Percentiles rank a stretch among this genome's conserved stretches.
phyloP scores from a whole-genome alignment of 192 early-diverging fungal species.

The Backusella tarrabulga region DNA sequence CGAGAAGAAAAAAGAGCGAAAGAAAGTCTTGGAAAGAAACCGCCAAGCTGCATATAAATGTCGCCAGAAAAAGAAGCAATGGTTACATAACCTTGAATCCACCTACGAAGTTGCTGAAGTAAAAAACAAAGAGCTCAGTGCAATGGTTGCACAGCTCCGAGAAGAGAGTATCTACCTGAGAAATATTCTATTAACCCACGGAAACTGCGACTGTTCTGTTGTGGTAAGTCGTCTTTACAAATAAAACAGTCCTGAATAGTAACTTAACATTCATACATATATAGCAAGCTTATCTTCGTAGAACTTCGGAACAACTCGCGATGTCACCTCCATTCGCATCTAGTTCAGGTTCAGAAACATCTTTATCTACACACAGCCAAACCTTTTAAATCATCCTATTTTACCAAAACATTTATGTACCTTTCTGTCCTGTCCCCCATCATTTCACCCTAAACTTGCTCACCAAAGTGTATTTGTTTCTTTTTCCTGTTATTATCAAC shows the following conservation, averaged over 20 bases:
- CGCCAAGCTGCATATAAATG: slow-evolving; percentile 31
- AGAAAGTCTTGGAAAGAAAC: slow-evolving; percentile 23
- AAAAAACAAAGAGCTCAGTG: slow-evolving; percentile 26
- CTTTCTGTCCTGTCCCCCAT: not conserved
- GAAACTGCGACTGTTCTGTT: slow-evolving; percentile 29
- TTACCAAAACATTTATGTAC: not conserved
- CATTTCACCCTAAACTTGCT: not conserved
- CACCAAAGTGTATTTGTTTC: not conserved
- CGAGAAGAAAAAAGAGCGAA: slow-evolving; percentile 15
- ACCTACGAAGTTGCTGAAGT: slow-evolving; percentile 18
- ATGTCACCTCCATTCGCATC: not conserved
- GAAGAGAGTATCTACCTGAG: slow-evolving; percentile 28
- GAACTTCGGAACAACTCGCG: slow-evolving; percentile 8
- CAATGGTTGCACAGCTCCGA: slow-evolving; percentile 17
- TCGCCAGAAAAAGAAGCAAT: slow-evolving; percentile 34
- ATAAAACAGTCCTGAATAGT: not conserved
- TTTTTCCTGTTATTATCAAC: not conserved
- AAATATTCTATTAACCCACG: slow-evolving; percentile 27
- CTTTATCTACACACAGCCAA: not conserved
- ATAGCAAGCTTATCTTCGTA: slow-evolving; percentile 15
- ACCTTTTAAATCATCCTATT: not conserved
- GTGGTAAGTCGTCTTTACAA: slow-evolving; percentile 12
- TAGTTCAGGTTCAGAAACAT: not conserved
- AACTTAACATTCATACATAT: not conserved
- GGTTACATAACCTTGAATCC: slow-evolving; percentile 29